A percentile compares a stretch with the other conserved stretches of the same genome.
Conservation (phyloP, 805 yeast species). For the Kodamaea kaohsiungensis region DNA sequence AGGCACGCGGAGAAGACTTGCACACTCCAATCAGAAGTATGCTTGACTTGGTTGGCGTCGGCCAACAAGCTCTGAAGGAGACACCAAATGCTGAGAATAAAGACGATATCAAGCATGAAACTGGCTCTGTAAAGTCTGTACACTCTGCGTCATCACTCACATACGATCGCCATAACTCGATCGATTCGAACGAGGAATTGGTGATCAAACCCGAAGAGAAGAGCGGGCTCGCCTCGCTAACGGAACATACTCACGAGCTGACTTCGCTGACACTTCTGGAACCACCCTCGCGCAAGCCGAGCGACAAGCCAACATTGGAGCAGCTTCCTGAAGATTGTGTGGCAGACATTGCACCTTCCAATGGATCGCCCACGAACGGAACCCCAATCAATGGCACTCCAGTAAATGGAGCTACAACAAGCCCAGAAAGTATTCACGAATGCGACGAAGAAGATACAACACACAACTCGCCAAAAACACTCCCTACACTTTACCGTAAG, state of each 20-base stretch:
- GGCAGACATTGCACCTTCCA: constrained; percentile 1
- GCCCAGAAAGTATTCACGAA: background rate
- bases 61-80: background rate
- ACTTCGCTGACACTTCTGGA: background rate
- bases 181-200: background rate
- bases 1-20: constrained; percentile 16
- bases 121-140: constrained; percentile 24
- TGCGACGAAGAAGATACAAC: background rate
- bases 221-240: background rate
- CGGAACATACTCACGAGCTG: constrained; percentile 2
- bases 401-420: background rate
- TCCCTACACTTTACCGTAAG: constrained; percentile 8
- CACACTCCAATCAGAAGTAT: constrained; percentile 38
- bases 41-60: constrained; percentile 31
- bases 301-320: constrained; percentile 6
- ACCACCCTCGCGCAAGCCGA: background rate
- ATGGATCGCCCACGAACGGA: background rate
- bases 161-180: background rate
- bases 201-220: background rate
- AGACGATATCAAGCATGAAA: constrained; percentile 7
- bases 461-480: constrained; percentile 6
- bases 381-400: background rate
- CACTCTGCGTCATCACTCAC: constrained; percentile 28
- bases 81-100: background rate
- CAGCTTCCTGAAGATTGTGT: constrained; percentile 9